Evolutionary conservation across 2,329 filamentous ascomycete species (phyloP), one percentile per base, ranked within the genome.

Genomic region (Grosmannia huntii): DNA sequence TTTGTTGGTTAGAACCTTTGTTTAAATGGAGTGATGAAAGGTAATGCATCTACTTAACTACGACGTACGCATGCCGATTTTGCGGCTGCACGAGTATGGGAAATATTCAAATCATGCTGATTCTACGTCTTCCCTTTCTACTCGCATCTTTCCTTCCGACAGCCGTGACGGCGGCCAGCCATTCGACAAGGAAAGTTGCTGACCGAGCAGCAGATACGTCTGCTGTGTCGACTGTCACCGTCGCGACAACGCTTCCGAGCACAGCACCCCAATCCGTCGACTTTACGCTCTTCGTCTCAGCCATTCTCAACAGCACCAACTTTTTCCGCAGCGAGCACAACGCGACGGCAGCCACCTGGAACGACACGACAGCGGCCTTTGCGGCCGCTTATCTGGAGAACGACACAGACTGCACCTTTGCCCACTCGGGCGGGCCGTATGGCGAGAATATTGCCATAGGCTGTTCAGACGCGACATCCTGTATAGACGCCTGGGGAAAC

Each of bases 381-480:
- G 84, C 85, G 0, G 60, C 64, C 4, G 65, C 72, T 1, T 88
- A 80, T 65, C 72, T 81, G 19, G 64, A 65, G 53, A 63, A 65
- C 10, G 63, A 67, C 59, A 63, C 66, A 60, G 62, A 62, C 38
- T 80, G 79, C 68, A 65, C 67, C 2, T 82, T 84, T 62, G 66
- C 70, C 56, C 83, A 86, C 70, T 80, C 74, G 62, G 76, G 77
- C 57, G 83, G 84, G 0, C 81, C 84, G 0, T 84, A 83, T 61
- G 87, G 87, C 65, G 87, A 91, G 71, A 91, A 90, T 69, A 76
- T 91, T 4, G 86, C 86, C 9, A 75, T 82, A 5, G 86, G 86
- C 4, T 89, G 83, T 67, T 62, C 73, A 0, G 83, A 85, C 65
- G 79, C 77, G 1, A 28, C 58, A 0, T 72, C 75, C 4, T 76